Evolutionary conservation across 148 eudicot species (phyloP), one percentile per base, ranked within the genome.

Genomic region (Rhododendron simsii): DNA sequence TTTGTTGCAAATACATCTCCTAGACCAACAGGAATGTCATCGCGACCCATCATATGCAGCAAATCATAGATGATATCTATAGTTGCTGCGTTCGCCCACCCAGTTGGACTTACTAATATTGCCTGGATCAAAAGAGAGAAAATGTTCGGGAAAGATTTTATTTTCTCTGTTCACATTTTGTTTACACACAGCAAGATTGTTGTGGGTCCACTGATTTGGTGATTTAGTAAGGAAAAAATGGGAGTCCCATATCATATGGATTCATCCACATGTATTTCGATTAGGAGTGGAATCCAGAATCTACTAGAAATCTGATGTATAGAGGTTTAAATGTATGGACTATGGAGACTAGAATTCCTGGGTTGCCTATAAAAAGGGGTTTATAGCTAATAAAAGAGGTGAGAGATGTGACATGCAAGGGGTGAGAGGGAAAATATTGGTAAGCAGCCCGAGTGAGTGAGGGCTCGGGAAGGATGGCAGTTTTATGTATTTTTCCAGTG

Each of bases 41-140:
- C 98, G 7, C 99, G 95, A 20, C 98, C 98, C 99, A 96, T 96
- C 99, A 96, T 96, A 74, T 96, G 99, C 82, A 96, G 86, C 83
- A 96, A 83, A 88, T 96, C 98, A 55, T 95, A 96, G 35, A 96
- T 91, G 3, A 92, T 82, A 84, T 96, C 98, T 75, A 96, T 92
- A 7, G 98, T 93, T 47, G 96, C 98, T 12, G 98, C 94, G 91
- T 89, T 95, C 79, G 98, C 99, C 99, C 99, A 96, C 2, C 98
- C 99, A 26, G 96, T 95, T 47, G 99, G 93, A 81, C 91, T 96
- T 71, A 94, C 93, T 50, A 95, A 33, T 88, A 96, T 89, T 37
- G 94, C 99, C 99, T 96, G 83, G 14, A 67, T 41, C 7, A 82
- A 84, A 79, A 61, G 5, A 81, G 28, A 74, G 9, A 47, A 23